Base-by-base conservation (phyloP, 2,329 filamentous ascomycete genomes). In the Colletotrichum sp. region DNA sequence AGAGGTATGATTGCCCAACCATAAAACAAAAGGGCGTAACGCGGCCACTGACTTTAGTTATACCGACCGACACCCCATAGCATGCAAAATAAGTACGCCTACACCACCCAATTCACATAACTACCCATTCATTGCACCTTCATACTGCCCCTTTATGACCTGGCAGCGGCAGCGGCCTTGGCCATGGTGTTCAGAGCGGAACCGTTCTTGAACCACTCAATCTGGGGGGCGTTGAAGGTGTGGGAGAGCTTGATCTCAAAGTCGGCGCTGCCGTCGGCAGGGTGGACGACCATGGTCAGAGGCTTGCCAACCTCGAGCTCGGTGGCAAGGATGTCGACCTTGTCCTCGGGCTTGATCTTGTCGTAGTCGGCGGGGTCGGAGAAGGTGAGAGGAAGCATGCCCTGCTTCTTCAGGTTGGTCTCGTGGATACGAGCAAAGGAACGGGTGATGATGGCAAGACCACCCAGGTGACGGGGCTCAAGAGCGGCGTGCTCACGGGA, bases 331-430 rank as follows among this genome's bases (percentile, higher is more conserved):
- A 99, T 90, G 86, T 98, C 96, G 81, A 99, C 86, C 88, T 94
- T 96, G 91, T 98, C 97, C 77, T 97, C 93, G 80, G 96, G 94
- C 85, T 94, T 92, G 87, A 99, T 96, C 92, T 95, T 98, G 87
- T 99, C 97, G 87, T 99, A 99, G 87, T 99, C 97, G 85, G 94
- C 96, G 73, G 96, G 96, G 85, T 99, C 93, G 74, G 92, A 88
- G 89, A 99, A 99, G 82, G 96, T 99, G 79, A 99, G 92, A 83
- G 97, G 97, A 89, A 99, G 94, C 96, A 99, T 98, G 88, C 97
- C 97, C 93, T 99, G 97, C 94, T 99, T 99, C 95, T 99, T 99
- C 90, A 99, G 89, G 93, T 99, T 99, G 90, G 97, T 99, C 92
- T 99, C 97, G 92, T 99, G 97, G 84, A 99, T 99, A 94, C 97